phyloP scores from a whole-genome alignment of 163 green algal species.

The Prototheca stagnorum region DNA sequence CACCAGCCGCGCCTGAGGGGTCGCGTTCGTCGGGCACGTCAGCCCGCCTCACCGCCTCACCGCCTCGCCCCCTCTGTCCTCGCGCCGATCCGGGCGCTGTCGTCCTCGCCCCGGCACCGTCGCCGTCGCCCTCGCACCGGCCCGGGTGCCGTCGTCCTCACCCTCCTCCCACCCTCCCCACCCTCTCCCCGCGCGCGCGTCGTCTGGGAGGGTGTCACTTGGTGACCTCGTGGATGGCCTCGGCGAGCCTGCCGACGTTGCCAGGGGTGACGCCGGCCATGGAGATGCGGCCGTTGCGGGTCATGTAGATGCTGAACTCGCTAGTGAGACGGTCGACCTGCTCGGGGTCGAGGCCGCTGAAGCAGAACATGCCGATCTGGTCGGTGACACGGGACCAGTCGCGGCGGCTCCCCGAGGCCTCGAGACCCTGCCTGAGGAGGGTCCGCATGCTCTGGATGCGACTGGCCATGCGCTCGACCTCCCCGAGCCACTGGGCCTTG shows the following conservation, averaged over 20 bases:
- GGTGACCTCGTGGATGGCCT: too few relatives aligned
- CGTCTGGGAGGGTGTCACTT: too few relatives aligned
- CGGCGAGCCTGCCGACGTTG: background rate
- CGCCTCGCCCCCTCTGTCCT: too few relatives aligned
- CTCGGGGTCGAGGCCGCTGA: conserved; percentile 62
- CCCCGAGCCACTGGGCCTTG: conserved; percentile 49
- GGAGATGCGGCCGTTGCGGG: conserved; percentile 84
- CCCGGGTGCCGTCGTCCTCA: too few relatives aligned
- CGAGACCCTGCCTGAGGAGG: conserved; percentile 50
- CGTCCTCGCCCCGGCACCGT: too few relatives aligned
- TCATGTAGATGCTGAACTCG: conserved; percentile 93
- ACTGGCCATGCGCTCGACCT: conserved; percentile 89
- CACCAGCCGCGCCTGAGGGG: too few relatives aligned
- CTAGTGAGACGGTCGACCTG: conserved; percentile 24
- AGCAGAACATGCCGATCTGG: conserved; percentile 89
- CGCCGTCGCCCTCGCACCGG: too few relatives aligned
- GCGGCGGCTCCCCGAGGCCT: conserved; percentile 39
- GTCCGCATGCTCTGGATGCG: conserved; percentile 74
- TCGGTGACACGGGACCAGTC: conserved; percentile 80
- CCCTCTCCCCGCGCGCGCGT: too few relatives aligned
- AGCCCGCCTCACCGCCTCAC: too few relatives aligned
- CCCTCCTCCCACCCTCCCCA: too few relatives aligned
- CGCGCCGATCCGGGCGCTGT: too few relatives aligned
- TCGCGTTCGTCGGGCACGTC: too few relatives aligned
- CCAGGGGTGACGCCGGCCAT: conserved; percentile 65